A percentile compares a stretch with the other conserved stretches of the same genome.
phyloP scores from a whole-genome alignment of 1,284 basidiomycete species.

The Fomitiporia mediterranea region DNA sequence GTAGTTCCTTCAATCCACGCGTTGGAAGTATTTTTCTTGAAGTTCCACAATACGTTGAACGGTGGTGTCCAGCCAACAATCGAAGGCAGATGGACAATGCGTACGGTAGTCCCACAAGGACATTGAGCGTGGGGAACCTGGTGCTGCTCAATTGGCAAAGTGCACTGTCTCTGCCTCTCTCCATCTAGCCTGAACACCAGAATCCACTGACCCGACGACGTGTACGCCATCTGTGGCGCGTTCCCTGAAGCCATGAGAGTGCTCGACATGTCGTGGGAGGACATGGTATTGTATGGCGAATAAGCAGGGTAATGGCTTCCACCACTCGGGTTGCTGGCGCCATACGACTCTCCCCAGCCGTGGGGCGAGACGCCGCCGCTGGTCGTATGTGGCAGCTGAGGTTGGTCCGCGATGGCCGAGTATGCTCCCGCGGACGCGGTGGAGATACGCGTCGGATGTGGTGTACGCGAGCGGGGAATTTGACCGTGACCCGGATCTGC shows the following conservation, averaged over 20 bases:
- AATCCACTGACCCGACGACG: background rate
- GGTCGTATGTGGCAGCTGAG: background rate
- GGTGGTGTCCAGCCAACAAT: background rate
- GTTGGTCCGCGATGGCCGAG: background rate
- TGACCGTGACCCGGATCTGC: background rate
- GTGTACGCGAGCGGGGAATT: background rate
- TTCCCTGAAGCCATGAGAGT: background rate
- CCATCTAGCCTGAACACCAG: background rate
- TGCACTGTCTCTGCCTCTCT: background rate
- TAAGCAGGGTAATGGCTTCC: background rate
- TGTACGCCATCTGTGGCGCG: background rate
- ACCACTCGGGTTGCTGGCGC: background rate
- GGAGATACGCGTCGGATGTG: background rate
- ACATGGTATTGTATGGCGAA: background rate
- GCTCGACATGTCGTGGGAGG: background rate
- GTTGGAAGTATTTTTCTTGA: background rate
- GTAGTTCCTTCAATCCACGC: constrained; percentile 7
- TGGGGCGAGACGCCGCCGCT: background rate
- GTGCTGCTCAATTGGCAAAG: background rate
- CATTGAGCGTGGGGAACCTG: constrained; percentile 8
- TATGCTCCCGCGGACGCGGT: background rate
- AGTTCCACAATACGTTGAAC: constrained; percentile 12
- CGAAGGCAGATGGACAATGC: constrained; percentile 3
- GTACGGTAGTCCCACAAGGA: constrained; percentile 1
- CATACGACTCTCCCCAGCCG: background rate